A percentile compares a stretch with the other conserved stretches of the same genome.
phyloP scores from a whole-genome alignment of 192 early-diverging fungal genomes.

The Jimgerdemannia lactiflua region DNA sequence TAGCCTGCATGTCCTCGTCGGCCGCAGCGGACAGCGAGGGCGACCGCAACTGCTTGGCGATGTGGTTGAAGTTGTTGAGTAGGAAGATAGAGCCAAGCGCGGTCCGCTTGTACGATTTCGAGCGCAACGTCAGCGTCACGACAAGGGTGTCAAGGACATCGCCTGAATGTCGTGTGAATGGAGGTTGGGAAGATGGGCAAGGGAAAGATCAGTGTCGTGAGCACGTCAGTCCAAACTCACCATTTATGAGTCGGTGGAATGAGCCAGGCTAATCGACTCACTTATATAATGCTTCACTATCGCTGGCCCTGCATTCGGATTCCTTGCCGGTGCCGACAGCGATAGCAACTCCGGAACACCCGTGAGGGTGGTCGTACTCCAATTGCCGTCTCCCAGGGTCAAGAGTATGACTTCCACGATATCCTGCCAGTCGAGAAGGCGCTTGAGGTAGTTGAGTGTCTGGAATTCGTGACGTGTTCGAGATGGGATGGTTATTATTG shows the following conservation, averaged over 20 bases:
- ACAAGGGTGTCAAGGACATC: constrained; percentile 58
- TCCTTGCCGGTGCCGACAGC: not conserved
- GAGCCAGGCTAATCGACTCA: not conserved
- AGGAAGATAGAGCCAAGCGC: constrained; percentile 67
- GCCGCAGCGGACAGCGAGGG: constrained; percentile 46
- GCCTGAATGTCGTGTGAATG: constrained; percentile 15
- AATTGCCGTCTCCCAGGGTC: constrained; percentile 52
- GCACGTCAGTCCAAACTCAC: too few species aligned
- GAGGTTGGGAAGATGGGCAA: not conserved
- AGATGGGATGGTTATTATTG: too few species aligned
- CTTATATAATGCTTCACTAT: not conserved
- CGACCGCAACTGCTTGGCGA: constrained; percentile 59
- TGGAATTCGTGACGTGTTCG: constrained; percentile 6
- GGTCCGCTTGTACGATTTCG: constrained; percentile 69
- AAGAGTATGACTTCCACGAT: constrained; percentile 53
- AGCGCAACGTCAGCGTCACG: constrained; percentile 60
- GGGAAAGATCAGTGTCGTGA: too few species aligned
- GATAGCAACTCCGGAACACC: not conserved
- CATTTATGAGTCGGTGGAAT: too few species aligned
- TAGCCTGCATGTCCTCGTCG: constrained; percentile 38
- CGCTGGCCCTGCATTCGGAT: not conserved
- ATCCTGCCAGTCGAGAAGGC: constrained; percentile 51
- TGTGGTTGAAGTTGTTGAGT: constrained; percentile 82
- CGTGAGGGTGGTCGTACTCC: constrained; percentile 34
- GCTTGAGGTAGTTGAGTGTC: constrained; percentile 63